Evolutionary conservation across 1,284 basidiomycete species (phyloP).

Genomic region (Apiotrichum gamsii): DNA sequence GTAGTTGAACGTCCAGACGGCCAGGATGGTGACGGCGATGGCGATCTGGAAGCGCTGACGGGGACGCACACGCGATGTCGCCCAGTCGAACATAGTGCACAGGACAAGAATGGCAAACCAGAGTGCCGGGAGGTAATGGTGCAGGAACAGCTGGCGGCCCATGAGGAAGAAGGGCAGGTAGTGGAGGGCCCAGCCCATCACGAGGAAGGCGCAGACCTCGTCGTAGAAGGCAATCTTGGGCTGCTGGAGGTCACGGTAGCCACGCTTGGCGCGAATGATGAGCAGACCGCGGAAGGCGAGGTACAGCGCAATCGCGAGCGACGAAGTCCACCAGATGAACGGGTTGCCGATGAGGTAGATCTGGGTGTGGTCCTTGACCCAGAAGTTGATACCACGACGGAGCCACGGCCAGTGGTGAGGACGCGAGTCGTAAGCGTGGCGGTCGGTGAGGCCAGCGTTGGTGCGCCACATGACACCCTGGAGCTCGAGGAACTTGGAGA

Average conservation of each 20-base stretch:
- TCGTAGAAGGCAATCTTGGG: slow-evolving; percentile 90
- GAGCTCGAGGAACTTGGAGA: slow-evolving; percentile 84
- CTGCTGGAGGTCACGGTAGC: slow-evolving; percentile 82
- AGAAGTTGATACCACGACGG: slow-evolving; percentile 93
- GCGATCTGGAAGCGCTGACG: slow-evolving; percentile 73
- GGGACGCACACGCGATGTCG: slow-evolving; percentile 71
- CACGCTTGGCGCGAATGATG: slow-evolving; percentile 81
- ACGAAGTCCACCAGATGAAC: slow-evolving; percentile 82
- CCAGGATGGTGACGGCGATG: slow-evolving; percentile 62
- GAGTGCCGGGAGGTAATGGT: slow-evolving; percentile 93
- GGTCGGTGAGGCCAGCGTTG: slow-evolving; percentile 88
- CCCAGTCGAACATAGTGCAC: slow-evolving; percentile 74
- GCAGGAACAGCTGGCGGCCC: slow-evolving; percentile 90
- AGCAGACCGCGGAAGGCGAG: slow-evolving; percentile 65
- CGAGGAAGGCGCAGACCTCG: slow-evolving; percentile 79
- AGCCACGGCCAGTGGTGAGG: slow-evolving; percentile 84
- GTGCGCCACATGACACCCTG: slow-evolving; percentile 98
- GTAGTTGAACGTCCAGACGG: slow-evolving; percentile 69
- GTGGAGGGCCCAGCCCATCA: slow-evolving; percentile 88
- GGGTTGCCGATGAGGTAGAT: slow-evolving; percentile 95
- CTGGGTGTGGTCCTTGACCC: slow-evolving; percentile 93
- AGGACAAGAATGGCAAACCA: slow-evolving; percentile 85
- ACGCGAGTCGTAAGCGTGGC: slow-evolving; percentile 89
- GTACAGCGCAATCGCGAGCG: slow-evolving; percentile 65
- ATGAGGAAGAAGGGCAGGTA: slow-evolving; percentile 96